Percentiles rank a stretch among this genome's conserved stretches.
Conservation (phyloP, 208 protist genomes). For the Crithidia bombi region DNA sequence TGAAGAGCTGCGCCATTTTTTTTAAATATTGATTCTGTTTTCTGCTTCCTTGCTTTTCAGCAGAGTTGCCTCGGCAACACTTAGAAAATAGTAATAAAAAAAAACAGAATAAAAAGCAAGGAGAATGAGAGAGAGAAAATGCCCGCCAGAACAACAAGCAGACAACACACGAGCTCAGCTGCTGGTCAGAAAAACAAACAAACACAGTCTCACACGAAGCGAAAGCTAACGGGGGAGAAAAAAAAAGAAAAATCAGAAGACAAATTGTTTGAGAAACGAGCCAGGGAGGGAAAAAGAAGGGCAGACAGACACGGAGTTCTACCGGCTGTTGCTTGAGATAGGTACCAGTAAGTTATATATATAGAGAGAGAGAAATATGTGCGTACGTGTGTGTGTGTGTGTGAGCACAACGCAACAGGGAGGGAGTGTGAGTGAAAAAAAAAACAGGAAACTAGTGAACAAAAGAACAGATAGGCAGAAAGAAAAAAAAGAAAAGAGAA, state of each 20-base stretch:
- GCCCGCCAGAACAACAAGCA: neutral
- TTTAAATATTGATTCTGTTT: conserved; percentile 4
- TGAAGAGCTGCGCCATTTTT: conserved; percentile 45
- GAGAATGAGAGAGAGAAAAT: neutral
- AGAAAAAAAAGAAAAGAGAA: neutral
- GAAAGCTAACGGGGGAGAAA: no score
- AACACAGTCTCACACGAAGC: no score
- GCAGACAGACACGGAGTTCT: neutral
- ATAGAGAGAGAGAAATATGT: neutral
- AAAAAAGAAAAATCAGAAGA: neutral
- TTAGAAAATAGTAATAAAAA: conserved; percentile 7
- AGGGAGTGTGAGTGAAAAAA: neutral
- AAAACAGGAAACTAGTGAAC: neutral
- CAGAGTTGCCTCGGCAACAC: no score
- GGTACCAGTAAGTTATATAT: no score
- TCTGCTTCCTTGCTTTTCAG: no score
- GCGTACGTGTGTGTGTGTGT: neutral
- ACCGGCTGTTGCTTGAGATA: no score
- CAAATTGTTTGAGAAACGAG: neutral
- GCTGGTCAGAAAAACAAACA: no score
- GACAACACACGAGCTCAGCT: no score
- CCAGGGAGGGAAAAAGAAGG: neutral
- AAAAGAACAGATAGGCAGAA: neutral
- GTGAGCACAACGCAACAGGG: neutral
- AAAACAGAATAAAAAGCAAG: conserved; percentile 3